Conservation (phyloP, 352 stramenopile species). For the Phytophthora citrophthora region DNA sequence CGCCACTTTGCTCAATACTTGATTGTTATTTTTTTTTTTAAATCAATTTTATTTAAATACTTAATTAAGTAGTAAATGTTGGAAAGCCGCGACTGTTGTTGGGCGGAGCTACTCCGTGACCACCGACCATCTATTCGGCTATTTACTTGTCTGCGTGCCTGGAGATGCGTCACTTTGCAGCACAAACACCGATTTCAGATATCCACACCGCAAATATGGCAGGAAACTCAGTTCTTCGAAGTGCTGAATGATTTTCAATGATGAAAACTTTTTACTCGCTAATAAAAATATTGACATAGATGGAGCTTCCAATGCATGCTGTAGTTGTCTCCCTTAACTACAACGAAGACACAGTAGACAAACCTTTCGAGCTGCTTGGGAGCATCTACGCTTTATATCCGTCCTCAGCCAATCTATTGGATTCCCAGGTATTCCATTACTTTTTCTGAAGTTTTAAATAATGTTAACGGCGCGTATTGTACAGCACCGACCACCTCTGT, state of each 20-base stretch:
- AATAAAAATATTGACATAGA: conserved; percentile 26
- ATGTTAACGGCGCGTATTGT: background rate
- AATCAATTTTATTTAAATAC: too few relatives aligned
- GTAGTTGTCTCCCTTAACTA: conserved; percentile 32
- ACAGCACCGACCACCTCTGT: conserved; percentile 13
- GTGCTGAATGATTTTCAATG: conserved; percentile 17
- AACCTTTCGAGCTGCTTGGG: conserved; percentile 44
- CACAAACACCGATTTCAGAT: conserved; percentile 48
- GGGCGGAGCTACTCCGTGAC: conserved; percentile 44
- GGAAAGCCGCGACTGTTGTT: conserved; percentile 25
- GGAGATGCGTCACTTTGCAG: conserved; percentile 43
- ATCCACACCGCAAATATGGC: conserved; percentile 35
- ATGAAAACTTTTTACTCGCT: background rate
- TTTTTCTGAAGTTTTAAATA: background rate
- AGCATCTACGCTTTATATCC: conserved; percentile 38
- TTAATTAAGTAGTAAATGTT: too few relatives aligned
- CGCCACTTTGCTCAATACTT: too few relatives aligned
- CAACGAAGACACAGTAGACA: conserved; percentile 2
- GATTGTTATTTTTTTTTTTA: too few relatives aligned
- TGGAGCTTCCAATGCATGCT: conserved; percentile 54
- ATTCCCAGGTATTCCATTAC: conserved; percentile 31
- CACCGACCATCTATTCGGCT: conserved; percentile 17
- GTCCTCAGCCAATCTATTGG: conserved; percentile 18
- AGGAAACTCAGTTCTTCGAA: conserved; percentile 61
- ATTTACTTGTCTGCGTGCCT: conserved; percentile 57